Base-by-base conservation (phyloP, 305 asterid species). In the Fraxinus angustifolia region DNA sequence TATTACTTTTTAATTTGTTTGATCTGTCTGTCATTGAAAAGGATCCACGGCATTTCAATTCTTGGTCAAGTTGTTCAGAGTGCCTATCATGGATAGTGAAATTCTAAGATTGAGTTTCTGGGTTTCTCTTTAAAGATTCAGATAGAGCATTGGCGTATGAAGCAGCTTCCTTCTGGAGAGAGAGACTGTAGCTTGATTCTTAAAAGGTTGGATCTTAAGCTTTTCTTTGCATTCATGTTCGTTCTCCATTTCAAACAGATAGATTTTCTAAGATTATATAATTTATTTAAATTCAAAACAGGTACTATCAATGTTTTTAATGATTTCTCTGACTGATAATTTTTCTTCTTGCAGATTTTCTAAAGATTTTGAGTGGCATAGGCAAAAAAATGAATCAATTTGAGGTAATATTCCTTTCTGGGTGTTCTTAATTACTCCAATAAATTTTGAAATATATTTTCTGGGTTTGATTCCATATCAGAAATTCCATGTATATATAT, bases 341-440 rank as follows among this genome's bases (percentile, higher is more conserved):
- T 8, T 31, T 83, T 84, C 91, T 82, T 87, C 90, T 89, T 88
- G 82, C 86, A 87, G 94, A n/a, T 72, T 77, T 67, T 4, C 36
- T 8, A 86, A 82, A 60, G 85, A 12, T 45, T 84, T 87, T 76
- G 87, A 83, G 88, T 88, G 94, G 88, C 92, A 77, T 82, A 88
- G 91, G 91, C 88, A 87, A 90, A 84, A 84, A 87, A 85, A 86
- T 87, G 85, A 83, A 84, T 78, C 85, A 85, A 88, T 48, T 87
- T 88, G 88, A 92, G 92, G 89, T 91, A 86, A 19, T 50, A 38
- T 56, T 40, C 34, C 56, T 68, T 56, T 31, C 14, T 28, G 21
- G 53, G 53, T 23, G 53, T 68, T 73, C 2, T 70, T 16, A 30
- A 70, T 70, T 12, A 3, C 40, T 70, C 40, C 1, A 45, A n/a